These are phyloP conservation scores for Aspergillus uvarum DNA, from an alignment of 2,329 filamentous ascomycete genomes.

Conservation along the genomic window DNA sequence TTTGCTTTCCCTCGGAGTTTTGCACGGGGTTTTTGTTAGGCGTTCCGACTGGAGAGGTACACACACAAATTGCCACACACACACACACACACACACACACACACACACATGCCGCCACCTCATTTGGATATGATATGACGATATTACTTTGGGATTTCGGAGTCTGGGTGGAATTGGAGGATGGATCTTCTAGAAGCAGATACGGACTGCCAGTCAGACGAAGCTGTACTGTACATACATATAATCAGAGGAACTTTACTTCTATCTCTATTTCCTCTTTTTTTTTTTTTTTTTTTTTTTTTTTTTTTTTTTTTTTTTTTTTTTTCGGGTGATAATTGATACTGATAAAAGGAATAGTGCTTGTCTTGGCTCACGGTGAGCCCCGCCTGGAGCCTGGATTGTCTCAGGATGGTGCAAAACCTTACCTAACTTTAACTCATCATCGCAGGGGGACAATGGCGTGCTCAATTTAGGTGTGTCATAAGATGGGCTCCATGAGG, in stretches of 20 bases:
- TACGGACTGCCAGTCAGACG: slow-evolving; percentile 19
- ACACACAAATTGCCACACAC: slow-evolving; percentile 21
- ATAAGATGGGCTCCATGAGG: slow-evolving; percentile 9
- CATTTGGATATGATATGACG: slow-evolving; percentile 19
- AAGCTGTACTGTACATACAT: slow-evolving; percentile 26
- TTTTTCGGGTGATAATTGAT: not conserved
- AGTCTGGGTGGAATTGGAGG: slow-evolving; percentile 18
- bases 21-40: slow-evolving; percentile 6
- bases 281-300: not conserved
- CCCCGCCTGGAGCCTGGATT: not conserved
- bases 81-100: not conserved
- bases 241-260: slow-evolving; percentile 15
- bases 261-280: slow-evolving; percentile 7
- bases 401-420: not conserved
- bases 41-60: slow-evolving; percentile 16
- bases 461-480: slow-evolving; percentile 32
- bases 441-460: slow-evolving; percentile 20
- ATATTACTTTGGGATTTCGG: slow-evolving; percentile 17
- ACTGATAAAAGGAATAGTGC: not conserved
- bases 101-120: slow-evolving; percentile 20
- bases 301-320: too few relatives aligned
- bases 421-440: slow-evolving; percentile 8
- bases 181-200: slow-evolving; percentile 18
- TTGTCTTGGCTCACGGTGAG: not conserved
- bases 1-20: slow-evolving; percentile 2